Evolutionary conservation across 1,284 basidiomycete species (phyloP), one percentile per base, ranked within the genome.

Genomic region (Coriolopsis trogii): DNA sequence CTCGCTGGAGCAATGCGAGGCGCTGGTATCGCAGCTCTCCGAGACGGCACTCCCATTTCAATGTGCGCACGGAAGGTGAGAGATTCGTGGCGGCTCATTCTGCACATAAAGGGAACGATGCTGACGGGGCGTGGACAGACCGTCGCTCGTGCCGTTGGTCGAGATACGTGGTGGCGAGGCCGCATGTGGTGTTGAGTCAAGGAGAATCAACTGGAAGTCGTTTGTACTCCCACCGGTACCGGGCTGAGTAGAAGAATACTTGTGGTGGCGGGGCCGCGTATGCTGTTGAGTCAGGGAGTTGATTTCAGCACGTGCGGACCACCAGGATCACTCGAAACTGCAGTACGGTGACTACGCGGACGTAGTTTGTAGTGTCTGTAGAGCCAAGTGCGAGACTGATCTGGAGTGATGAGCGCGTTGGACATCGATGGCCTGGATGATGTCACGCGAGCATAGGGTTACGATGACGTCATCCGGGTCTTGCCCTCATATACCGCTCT

Each of bases 41-140:
- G 66, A 78, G 51, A 91, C 92, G 1, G 76, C 80, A 3, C 88
- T 92, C 61, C 95, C 95, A 1, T 97, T 96, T 69, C 90, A 91
- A 65, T 98, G 95, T 71, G 95, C 95, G 15, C 95, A 98, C 70
- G 95, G 95, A 64, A 79, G 87, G 87, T 87, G 57, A 49, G 77
- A n/a, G n/a, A n/a, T n/a, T n/a, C n/a, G n/a, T n/a, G n/a, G n/a
- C n/a, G n/a, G n/a, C n/a, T n/a, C n/a, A n/a, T n/a, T n/a, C n/a
- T n/a, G n/a, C n/a, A n/a, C n/a, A n/a, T n/a, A n/a, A n/a, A n/a
- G n/a, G n/a, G n/a, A n/a, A n/a, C n/a, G n/a, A 38, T n/a, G 34
- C 37, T 53, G 15, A 49, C 21, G 34, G 20, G 9, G 3, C 18
- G 15, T n/a, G 34, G 20, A 10, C 30, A 66, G 67, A 39, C 67